Percentiles rank a stretch among this genome's conserved stretches.
phyloP scores from a whole-genome alignment of 1,284 basidiomycete species.

The Ceratobasidium sp. region DNA sequence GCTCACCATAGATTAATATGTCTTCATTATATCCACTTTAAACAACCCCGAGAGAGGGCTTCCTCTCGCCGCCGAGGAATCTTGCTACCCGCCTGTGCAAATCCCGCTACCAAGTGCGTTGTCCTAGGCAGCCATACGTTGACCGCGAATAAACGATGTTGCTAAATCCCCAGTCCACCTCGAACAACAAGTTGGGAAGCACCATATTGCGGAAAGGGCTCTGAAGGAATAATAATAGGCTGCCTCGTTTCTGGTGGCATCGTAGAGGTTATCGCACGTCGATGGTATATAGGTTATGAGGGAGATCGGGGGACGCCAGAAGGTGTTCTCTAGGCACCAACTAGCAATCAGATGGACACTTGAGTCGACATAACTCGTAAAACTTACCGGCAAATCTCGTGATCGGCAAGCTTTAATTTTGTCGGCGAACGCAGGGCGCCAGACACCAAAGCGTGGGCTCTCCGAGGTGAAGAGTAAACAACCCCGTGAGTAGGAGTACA shows the following conservation, averaged over 20 bases:
- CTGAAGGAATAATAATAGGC: too few relatives aligned
- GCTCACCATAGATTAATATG: constrained; percentile 81
- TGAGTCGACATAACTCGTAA: constrained; percentile 13
- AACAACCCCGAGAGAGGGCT: constrained; percentile 80
- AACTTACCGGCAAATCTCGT: constrained; percentile 65
- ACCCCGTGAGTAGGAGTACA: constrained; percentile 68
- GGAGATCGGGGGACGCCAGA: constrained; percentile 63
- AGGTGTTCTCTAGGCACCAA: constrained; percentile 53
- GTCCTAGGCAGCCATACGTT: constrained; percentile 30
- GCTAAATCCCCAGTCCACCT: too few relatives aligned
- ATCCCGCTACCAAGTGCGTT: constrained; percentile 18
- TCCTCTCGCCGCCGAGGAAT: constrained; percentile 37
- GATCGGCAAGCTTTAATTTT: constrained; percentile 57
- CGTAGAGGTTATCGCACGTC: too few relatives aligned
- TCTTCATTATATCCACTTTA: constrained; percentile 77
- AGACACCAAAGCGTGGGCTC: constrained; percentile 17
- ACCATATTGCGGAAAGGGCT: too few relatives aligned
- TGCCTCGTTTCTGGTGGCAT: too few relatives aligned
- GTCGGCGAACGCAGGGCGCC: constrained; percentile 60
- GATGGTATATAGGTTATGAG: too few relatives aligned
- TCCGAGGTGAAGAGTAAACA: constrained; percentile 59
- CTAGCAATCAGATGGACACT: not conserved
- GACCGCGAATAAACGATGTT: constrained; percentile 23
- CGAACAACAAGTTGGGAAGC: too few relatives aligned
- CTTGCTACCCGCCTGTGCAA: constrained; percentile 26